Base-by-base conservation (phyloP, 345 rosid genomes). In the Acer yangbiense region DNA sequence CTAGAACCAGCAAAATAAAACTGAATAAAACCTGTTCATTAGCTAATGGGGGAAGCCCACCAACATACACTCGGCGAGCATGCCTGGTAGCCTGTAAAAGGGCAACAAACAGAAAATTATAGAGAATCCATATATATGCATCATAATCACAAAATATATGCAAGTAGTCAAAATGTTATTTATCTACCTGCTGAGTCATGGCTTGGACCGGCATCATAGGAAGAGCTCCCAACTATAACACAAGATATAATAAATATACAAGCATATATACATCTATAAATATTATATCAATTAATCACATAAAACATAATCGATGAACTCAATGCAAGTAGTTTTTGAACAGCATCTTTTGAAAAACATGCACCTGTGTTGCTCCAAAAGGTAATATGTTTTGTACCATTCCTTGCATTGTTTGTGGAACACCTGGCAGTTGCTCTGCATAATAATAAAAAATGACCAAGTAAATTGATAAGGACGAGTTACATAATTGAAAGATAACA, bases 121-220 rank as follows among this genome's bases (percentile, higher is more conserved):
- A 14, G 61, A 75, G 61, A 71, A 76, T 52, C 7, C 61, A 66
- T 61, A 21, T 29, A 52, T n/a, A 69, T 8, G 48, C 10, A 29
- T n/a, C 18, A 20, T 29, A 64, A 46, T 23, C 61, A 4, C n/a
- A 64, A 43, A 44, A 46, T 18, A 65, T 72, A 20, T n/a, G 1
- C 25, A 43, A 4, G 52, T 18, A 43, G 55, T 20, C 9, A 14
- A 14, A 41, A 23, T 21, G 48, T 16, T 48, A 50, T 60, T 46
- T 63, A 57, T 65, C 70, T 65, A 84, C 87, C 89, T 86, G 89
- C 65, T 87, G 89, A 64, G 89, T 87, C 89, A 87, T 87, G 50
- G 86, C 86, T 65, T 87, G 89, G 10, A 73, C 71, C 14, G 89
- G 89, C 86, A 87, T 80, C 73, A 87, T 32, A 48, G 87, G 80